Conservation (phyloP, 2,329 filamentous ascomycete species). For the Aspergillus spinulosporus region DNA sequence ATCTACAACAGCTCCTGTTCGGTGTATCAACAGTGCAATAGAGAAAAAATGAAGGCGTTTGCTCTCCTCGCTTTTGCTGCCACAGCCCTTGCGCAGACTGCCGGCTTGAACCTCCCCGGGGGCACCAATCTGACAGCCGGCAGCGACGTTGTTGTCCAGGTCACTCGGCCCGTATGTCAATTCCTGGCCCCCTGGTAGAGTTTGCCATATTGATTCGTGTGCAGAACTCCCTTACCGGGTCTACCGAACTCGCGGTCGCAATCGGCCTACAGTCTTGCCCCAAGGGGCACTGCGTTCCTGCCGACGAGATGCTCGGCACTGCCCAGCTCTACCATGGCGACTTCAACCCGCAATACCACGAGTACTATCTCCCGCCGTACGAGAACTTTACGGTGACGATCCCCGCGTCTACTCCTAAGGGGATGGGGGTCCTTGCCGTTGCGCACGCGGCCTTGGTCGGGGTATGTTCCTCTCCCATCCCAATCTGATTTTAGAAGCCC, state of each 20-base stretch:
- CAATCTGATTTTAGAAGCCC: too few relatives aligned
- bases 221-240: constrained; percentile 30
- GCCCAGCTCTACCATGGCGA: constrained; percentile 30
- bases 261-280: constrained; percentile 33
- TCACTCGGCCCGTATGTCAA: constrained; percentile 33
- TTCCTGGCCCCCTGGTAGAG: neutral
- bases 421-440: constrained; percentile 27
- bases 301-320: constrained; percentile 26
- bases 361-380: constrained; percentile 26
- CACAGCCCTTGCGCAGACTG: constrained; percentile 30
- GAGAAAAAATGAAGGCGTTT: constrained; percentile 27
- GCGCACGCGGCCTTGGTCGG: constrained; percentile 33
- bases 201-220: neutral
- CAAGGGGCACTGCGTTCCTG: constrained; percentile 16
- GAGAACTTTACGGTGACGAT: constrained; percentile 35
- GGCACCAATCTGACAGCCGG: constrained; percentile 25
- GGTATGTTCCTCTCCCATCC: constrained; percentile 24
- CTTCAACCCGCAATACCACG: constrained; percentile 32
- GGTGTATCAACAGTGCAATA: too few relatives aligned
- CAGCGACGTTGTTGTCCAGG: constrained; percentile 27
- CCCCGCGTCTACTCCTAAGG: constrained; percentile 19
- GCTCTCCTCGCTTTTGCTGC: constrained; percentile 23
- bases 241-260: constrained; percentile 30
- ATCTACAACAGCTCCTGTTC: too few relatives aligned
- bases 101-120: constrained; percentile 27